Evolutionary conservation across 2,329 filamentous ascomycete species (phyloP).

Genomic region (Fusarium temperatum): DNA sequence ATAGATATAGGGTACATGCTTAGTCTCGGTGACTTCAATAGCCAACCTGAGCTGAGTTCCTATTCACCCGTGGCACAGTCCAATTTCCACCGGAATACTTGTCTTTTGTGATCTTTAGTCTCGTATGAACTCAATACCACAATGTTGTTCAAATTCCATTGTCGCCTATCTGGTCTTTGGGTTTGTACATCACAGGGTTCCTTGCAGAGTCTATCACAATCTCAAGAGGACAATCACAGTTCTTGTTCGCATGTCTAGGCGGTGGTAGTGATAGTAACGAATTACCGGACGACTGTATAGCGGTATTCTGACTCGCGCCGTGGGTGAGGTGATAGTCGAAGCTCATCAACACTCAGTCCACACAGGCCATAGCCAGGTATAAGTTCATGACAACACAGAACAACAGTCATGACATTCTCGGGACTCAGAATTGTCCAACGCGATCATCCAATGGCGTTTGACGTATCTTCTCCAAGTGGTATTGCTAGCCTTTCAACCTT

Average conservation of each 20-base stretch:
- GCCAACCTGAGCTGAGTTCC: neutral
- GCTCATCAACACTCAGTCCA: neutral
- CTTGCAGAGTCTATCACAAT: neutral
- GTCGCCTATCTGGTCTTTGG: neutral
- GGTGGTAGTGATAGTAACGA: rapidly evolving
- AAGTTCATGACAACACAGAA: neutral
- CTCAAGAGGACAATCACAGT: neutral
- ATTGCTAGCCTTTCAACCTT: neutral
- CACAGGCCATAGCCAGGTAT: neutral
- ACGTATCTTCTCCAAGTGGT: neutral
- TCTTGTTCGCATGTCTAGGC: rapidly evolving
- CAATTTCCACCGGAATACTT: neutral
- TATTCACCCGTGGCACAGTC: neutral
- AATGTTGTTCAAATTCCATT: neutral
- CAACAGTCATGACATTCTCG: neutral
- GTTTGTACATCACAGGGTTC: neutral
- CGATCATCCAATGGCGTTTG: rapidly evolving
- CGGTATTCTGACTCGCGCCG: neutral
- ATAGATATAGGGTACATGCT: neutral
- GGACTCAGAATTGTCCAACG: neutral
- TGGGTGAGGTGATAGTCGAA: neutral
- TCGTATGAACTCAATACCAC: neutral
- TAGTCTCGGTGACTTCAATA: neutral
- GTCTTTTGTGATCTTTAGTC: rapidly evolving
- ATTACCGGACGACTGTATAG: too few relatives aligned